Evolutionary conservation across 2,329 filamentous ascomycete genomes (phyloP).

Genomic region (Arachnopeziza araneosa): DNA sequence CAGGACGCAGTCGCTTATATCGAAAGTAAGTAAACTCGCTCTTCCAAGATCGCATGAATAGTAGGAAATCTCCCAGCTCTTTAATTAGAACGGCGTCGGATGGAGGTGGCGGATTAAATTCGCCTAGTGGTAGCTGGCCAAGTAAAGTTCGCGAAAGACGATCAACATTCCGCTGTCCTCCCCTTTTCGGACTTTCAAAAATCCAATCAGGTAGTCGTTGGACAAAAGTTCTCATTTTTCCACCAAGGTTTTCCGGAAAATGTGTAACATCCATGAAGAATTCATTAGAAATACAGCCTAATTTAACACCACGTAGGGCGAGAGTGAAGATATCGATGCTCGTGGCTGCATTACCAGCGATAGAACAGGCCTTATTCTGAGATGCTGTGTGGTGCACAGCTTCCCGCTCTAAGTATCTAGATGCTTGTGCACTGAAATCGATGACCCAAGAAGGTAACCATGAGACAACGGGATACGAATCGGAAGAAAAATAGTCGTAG

Average conservation of each 20-base stretch:
- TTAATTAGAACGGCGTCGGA: neutral
- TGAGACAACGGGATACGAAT: neutral
- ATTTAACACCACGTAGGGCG: neutral
- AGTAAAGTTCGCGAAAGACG: neutral
- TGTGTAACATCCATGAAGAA: neutral
- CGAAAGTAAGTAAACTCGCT: neutral
- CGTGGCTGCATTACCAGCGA: neutral
- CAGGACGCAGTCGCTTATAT: neutral
- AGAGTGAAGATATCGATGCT: neutral
- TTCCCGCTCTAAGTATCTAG: neutral
- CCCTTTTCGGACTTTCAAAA: neutral
- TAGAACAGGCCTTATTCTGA: neutral
- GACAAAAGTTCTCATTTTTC: neutral
- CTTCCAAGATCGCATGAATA: neutral
- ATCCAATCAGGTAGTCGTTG: neutral
- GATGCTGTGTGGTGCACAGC: neutral
- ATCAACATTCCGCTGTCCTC: neutral
- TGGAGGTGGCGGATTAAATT: neutral
- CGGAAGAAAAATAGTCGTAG: neutral
- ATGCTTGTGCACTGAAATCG: neutral
- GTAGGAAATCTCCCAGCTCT: neutral
- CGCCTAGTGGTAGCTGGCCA: neutral
- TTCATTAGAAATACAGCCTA: neutral
- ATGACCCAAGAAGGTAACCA: neutral
- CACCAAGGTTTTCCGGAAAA: neutral